These are phyloP conservation scores for Calocybe gambosa DNA, from an alignment of 1,284 basidiomycete species.

Conservation along the genomic window DNA sequence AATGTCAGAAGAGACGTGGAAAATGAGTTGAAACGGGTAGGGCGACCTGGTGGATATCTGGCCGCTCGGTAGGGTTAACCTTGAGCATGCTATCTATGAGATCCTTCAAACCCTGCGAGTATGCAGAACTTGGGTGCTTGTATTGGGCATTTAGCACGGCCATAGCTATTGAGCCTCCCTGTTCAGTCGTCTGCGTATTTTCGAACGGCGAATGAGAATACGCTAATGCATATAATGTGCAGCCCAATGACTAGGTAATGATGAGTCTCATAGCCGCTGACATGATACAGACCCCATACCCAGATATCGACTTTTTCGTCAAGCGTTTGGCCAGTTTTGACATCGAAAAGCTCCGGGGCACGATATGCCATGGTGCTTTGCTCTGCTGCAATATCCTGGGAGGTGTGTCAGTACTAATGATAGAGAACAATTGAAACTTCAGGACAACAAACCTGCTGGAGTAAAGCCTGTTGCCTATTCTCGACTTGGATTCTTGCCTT, in stretches of 20 bases:
- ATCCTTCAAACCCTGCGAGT: constrained; percentile 74
- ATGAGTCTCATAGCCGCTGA: constrained; percentile 5
- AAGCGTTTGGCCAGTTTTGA: constrained; percentile 82
- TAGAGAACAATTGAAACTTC: not conserved
- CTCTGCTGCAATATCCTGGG: constrained; percentile 86
- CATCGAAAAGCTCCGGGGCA: constrained; percentile 92
- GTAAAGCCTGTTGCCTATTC: constrained; percentile 78
- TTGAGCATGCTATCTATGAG: constrained; percentile 83
- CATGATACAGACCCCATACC: constrained; percentile 43
- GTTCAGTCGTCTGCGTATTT: constrained; percentile 77
- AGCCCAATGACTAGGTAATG: constrained; percentile 73
- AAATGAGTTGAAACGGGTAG: not conserved
- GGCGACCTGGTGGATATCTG: constrained; percentile 76
- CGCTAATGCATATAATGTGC: constrained; percentile 86
- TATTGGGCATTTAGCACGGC: constrained; percentile 89
- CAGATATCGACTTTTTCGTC: constrained; percentile 96
- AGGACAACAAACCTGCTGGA: constrained; percentile 62
- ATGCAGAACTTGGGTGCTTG: constrained; percentile 76
- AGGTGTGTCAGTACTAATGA: not conserved
- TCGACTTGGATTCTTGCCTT: constrained; percentile 77
- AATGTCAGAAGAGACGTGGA: not conserved
- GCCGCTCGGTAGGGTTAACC: constrained; percentile 73
- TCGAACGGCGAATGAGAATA: constrained; percentile 94
- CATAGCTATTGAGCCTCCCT: constrained; percentile 92
- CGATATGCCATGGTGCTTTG: constrained; percentile 96